Evolutionary conservation across 495 filamentous ascomycete genomes (phyloP).

Genomic region (Annulohypoxylon moriforme): DNA sequence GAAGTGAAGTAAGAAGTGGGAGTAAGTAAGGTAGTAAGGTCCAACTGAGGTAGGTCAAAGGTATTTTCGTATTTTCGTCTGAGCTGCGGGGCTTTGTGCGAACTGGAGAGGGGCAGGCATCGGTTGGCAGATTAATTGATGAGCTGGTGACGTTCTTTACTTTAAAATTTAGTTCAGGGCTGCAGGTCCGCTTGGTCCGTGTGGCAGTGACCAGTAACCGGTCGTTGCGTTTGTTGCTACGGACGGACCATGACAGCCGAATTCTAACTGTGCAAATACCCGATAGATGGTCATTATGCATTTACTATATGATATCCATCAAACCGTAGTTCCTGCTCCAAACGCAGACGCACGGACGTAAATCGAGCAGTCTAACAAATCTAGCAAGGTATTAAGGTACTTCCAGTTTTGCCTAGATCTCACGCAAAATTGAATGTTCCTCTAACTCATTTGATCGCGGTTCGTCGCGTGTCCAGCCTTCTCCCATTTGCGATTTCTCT

Average conservation of each 20-base stretch:
- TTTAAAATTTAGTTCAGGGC: conserved; percentile 28
- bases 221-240: neutral
- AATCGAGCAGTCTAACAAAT: neutral
- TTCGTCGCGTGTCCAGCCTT: conserved; percentile 46
- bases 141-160: conserved; percentile 40
- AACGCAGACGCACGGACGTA: conserved; percentile 32
- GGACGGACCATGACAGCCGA: conserved; percentile 5
- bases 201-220: neutral
- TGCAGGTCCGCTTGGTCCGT: conserved; percentile 37
- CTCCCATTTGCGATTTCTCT: conserved; percentile 21
- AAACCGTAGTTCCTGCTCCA: neutral
- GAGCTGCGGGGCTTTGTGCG: conserved; percentile 46
- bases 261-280: neutral
- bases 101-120: conserved; percentile 35
- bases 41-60: conserved; percentile 10
- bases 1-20: conserved; percentile 3
- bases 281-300: neutral
- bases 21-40: conserved; percentile 20
- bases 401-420: conserved; percentile 23
- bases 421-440: conserved; percentile 34
- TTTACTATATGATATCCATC: neutral
- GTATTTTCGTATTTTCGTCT: conserved; percentile 44
- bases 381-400: conserved; percentile 43
- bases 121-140: conserved; percentile 22
- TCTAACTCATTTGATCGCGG: conserved; percentile 41